Conservation (phyloP, 345 rosid species). For the Linum lewisii region DNA sequence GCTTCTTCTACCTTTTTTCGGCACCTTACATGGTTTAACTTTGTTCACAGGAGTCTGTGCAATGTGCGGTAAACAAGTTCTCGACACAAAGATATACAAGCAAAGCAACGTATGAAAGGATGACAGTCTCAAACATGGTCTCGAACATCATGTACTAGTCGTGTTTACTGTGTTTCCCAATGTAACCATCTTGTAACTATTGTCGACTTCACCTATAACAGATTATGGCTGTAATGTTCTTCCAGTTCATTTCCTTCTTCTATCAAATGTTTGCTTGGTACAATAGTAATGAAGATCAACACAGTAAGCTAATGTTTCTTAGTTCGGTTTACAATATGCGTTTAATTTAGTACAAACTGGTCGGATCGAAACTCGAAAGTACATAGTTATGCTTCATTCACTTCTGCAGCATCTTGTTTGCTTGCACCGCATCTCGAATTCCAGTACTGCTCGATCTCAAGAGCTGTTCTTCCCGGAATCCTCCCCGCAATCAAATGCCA, state of each 20-base stretch:
- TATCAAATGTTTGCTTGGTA: no score
- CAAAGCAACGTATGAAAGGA: slow-evolving; percentile 70
- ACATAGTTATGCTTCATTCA: slow-evolving; percentile 7
- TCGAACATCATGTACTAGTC: no score
- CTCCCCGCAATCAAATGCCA: slow-evolving; percentile 71
- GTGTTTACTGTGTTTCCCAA: no score
- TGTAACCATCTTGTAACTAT: no score
- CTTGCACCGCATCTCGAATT: slow-evolving; percentile 16
- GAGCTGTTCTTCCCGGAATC: slow-evolving; percentile 55
- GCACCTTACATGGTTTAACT: slow-evolving; percentile 4
- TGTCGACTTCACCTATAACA: no score
- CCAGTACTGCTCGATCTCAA: slow-evolving; percentile 52
- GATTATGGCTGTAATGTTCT: no score
- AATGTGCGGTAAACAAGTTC: slow-evolving; percentile 98
- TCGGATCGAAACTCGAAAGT: background rate
- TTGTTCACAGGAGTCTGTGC: slow-evolving; percentile 74
- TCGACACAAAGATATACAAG: slow-evolving; percentile 92
- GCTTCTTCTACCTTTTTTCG: background rate
- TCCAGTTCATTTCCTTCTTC: no score
- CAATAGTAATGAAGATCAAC: no score
- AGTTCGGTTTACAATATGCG: no score
- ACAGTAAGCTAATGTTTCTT: no score
- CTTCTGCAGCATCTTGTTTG: slow-evolving; percentile 25
- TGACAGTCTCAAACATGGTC: background rate
- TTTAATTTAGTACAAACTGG: background rate